Conservation (phyloP, 164 flowering plant genomes). For the Nymphaea colorata region DNA sequence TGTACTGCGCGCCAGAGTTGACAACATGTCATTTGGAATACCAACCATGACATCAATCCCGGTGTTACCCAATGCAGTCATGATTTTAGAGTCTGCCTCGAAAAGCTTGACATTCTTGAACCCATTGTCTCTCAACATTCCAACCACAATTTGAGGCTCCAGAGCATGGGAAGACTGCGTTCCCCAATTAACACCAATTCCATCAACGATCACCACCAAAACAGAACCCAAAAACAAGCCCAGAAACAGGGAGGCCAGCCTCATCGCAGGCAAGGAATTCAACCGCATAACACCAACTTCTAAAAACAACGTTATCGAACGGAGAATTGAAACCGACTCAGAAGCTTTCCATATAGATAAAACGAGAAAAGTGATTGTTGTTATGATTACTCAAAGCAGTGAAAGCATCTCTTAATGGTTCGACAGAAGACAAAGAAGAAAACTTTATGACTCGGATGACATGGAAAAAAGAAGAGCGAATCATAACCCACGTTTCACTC, state of each 20-base stretch:
- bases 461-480: background rate
- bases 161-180: conserved; percentile 67
- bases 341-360: background rate
- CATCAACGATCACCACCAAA: conserved; percentile 21
- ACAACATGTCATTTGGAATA: conserved; percentile 86
- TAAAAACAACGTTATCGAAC: background rate
- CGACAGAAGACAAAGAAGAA: too few species aligned
- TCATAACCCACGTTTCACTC: background rate
- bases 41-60: conserved; percentile 93
- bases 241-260: conserved; percentile 8
- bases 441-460: background rate
- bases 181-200: conserved; percentile 93
- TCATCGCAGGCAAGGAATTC: conserved; percentile 9
- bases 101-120: conserved; percentile 83
- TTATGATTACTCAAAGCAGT: background rate
- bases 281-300: background rate
- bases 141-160: conserved; percentile 46
- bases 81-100: conserved; percentile 57
- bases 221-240: conserved; percentile 8
- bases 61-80: conserved; percentile 45
- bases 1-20: conserved; percentile 38
- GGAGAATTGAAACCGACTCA: background rate
- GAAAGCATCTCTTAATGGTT: too few species aligned
- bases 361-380: background rate
- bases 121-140: conserved; percentile 60